Conservation (phyloP, 768 basidiomycete species). For the Trametes meyenii region DNA sequence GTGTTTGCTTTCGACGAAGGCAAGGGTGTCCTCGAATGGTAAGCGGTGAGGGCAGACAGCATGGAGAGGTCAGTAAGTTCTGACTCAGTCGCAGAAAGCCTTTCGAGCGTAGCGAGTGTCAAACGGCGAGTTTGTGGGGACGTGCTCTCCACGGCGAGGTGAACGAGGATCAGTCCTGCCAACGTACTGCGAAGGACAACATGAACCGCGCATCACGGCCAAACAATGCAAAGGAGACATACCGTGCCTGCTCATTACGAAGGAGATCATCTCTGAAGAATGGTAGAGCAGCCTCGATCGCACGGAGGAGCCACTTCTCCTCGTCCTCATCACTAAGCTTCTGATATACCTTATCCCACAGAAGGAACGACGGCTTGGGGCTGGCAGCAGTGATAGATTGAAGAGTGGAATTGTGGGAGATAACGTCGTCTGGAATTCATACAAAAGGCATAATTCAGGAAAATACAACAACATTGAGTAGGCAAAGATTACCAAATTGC, state of each 20-base stretch:
- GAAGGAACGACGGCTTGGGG: slow-evolving; percentile 80
- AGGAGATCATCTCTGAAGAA: slow-evolving; percentile 52
- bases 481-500: slow-evolving; percentile 51
- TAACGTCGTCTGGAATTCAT: slow-evolving; percentile 45
- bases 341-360: slow-evolving; percentile 87
- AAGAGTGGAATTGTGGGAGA: slow-evolving; percentile 51
- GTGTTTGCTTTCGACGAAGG: slow-evolving; percentile 30
- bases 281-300: slow-evolving; percentile 51
- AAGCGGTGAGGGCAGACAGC: slow-evolving; percentile 58
- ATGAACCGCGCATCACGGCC: background rate
- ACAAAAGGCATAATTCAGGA: slow-evolving; percentile 14
- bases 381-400: slow-evolving; percentile 49
- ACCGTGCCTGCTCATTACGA: slow-evolving; percentile 63
- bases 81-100: slow-evolving; percentile 44
- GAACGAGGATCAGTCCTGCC: slow-evolving; percentile 67
- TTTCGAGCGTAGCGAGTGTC: slow-evolving; percentile 46
- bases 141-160: slow-evolving; percentile 65
- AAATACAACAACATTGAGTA: slow-evolving; percentile 3
- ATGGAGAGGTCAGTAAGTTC: slow-evolving; percentile 53
- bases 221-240: slow-evolving; percentile 23
- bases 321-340: slow-evolving; percentile 65
- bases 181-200: slow-evolving; percentile 46
- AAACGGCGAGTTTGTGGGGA: slow-evolving; percentile 56
- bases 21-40: slow-evolving; percentile 45
- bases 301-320: slow-evolving; percentile 76